Base-by-base conservation (phyloP, 2,329 filamentous ascomycete species). In the Pezicula radicicola region DNA sequence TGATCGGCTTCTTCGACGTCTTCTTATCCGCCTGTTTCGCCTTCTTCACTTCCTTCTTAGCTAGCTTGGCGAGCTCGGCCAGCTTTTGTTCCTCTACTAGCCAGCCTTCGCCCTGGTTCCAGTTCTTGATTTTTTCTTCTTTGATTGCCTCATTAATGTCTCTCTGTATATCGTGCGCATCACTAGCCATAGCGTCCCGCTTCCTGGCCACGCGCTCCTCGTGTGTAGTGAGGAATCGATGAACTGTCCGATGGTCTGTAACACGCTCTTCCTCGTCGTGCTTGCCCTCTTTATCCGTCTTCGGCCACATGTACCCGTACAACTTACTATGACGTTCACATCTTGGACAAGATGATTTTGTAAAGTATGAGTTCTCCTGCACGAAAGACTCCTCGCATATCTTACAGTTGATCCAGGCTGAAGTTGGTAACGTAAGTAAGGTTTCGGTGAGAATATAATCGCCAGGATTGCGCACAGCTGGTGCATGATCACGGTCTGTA, bases 271-370 rank as follows among this genome's bases (percentile, higher is more conserved):
- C 84, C 52, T 81, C 85, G 66, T 97, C 94, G 18, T 80, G 70
- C 15, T 83, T 83, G 1, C 89, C 89, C 25, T 87, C 84, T 55
- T 79, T 87, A 54, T 96, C 88, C 0, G 94, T 97, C 75, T 99
- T 97, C 6, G 94, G 94, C 94, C 94, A 99, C 52, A 88, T 78
- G 65, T 89, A 97, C 0, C 95, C 95, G 67, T 97, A 99, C 1
- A 99, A 74, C 73, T 96, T 97, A 15, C 89, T 95, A 66, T 99
- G 94, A 0, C 94, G 83, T 72, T 99, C 94, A 69, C 94, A 99
- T 6, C 94, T 84, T 4, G 91, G 92, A 67, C 94, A 99, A 15
- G 90, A 87, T 46, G 88, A 85, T 48, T 87, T 84, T 1, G 92
- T 97, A 58, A 86, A 87, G 68, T 96, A 97, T 0, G 90, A 91